phyloP scores from a whole-genome alignment of 257 asterid species.

The Voacanga thouarsii region DNA sequence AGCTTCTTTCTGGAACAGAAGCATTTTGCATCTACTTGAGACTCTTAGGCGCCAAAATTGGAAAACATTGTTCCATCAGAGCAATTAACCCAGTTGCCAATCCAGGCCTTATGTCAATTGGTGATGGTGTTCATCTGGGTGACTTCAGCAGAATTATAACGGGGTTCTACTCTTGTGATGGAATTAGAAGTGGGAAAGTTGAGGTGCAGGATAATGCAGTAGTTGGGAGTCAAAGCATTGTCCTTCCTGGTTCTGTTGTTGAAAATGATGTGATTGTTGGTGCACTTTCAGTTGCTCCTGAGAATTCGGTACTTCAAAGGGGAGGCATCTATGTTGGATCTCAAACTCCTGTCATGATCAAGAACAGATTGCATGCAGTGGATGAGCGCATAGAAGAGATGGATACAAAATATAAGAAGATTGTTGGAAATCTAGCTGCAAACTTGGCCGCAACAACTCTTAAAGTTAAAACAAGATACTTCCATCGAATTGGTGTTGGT shows the following conservation, averaged over 20 bases:
- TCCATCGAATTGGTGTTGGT: slow-evolving; percentile 66
- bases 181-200: slow-evolving; percentile 47
- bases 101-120: slow-evolving; percentile 50
- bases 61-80: slow-evolving; percentile 69
- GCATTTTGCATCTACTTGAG: slow-evolving; percentile 73
- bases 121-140: slow-evolving; percentile 78
- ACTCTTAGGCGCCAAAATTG: slow-evolving; percentile 65
- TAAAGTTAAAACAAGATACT: slow-evolving; percentile 63
- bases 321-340: slow-evolving; percentile 86
- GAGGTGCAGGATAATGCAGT: slow-evolving; percentile 61
- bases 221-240: slow-evolving; percentile 78
- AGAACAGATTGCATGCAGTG: slow-evolving; percentile 58
- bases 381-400: slow-evolving; percentile 88
- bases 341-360: slow-evolving; percentile 65
- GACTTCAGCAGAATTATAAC: slow-evolving; percentile 75
- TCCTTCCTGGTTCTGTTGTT: slow-evolving; percentile 66
- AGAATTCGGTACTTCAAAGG: slow-evolving; percentile 52
- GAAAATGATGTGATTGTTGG: slow-evolving; percentile 72
- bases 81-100: slow-evolving; percentile 73
- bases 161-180: slow-evolving; percentile 53
- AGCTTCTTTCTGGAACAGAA: slow-evolving; percentile 87
- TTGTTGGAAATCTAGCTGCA: slow-evolving; percentile 73
- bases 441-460: slow-evolving; percentile 73
- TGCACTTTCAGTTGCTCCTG: slow-evolving; percentile 72
- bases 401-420: slow-evolving; percentile 67